These are phyloP conservation scores for Furcasterigmium furcatum DNA, from an alignment of 2,329 filamentous ascomycete species.

Conservation along the genomic window DNA sequence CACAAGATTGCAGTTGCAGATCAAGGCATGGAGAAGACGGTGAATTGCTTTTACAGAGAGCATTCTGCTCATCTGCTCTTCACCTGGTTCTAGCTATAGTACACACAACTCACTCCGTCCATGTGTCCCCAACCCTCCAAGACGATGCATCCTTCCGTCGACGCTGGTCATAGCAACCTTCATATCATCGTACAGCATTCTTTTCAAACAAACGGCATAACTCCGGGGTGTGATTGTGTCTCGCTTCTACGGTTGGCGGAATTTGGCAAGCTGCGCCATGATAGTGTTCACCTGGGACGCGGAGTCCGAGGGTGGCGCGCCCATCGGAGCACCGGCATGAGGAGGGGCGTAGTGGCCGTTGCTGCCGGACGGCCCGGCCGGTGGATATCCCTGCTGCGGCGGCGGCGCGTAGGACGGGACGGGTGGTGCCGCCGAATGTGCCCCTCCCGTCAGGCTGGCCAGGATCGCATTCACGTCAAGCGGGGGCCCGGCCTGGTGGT, in stretches of 20 bases:
- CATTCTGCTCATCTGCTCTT: too few species aligned
- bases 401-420: slow-evolving; percentile 20
- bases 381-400: slow-evolving; percentile 18
- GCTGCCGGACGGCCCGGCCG: slow-evolving; percentile 18
- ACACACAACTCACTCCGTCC: too few species aligned
- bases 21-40: too few species aligned
- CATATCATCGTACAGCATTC: too few species aligned
- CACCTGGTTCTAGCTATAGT: too few species aligned
- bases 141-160: too few species aligned
- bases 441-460: slow-evolving; percentile 29
- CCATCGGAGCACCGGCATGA: background rate
- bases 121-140: too few species aligned
- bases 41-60: too few species aligned
- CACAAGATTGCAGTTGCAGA: too few species aligned
- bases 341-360: slow-evolving; percentile 13
- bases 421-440: slow-evolving; percentile 16
- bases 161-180: too few species aligned
- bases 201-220: too few species aligned
- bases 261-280: slow-evolving; percentile 68
- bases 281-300: slow-evolving; percentile 66
- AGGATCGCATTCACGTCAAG: slow-evolving; percentile 46
- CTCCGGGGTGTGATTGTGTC: too few species aligned
- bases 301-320: slow-evolving; percentile 23
- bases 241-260: slow-evolving; percentile 47
- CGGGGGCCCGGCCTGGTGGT: slow-evolving; percentile 21